phyloP scores from a whole-genome alignment of 1,284 basidiomycete species.

The Cutaneotrichosporon spelunceum region DNA sequence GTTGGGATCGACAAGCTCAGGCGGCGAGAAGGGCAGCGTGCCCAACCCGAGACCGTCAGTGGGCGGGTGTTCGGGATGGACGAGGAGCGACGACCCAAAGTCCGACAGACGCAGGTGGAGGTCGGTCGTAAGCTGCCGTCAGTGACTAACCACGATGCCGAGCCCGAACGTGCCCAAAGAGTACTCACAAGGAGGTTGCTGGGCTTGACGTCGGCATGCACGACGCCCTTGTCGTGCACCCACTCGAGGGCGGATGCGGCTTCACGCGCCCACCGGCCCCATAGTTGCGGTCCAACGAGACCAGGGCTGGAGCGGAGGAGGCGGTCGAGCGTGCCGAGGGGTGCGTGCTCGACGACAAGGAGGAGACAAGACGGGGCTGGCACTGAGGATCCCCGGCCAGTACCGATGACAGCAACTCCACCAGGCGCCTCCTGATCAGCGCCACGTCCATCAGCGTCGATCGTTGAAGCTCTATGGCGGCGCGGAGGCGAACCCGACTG shows the following conservation, averaged over 20 bases:
- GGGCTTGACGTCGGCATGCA: slow-evolving; percentile 56
- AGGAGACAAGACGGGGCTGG: slow-evolving; percentile 29
- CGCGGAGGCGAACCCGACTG: neutral
- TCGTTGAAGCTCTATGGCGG: slow-evolving; percentile 15
- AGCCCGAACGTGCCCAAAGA: neutral
- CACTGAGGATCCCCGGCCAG: neutral
- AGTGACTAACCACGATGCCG: neutral
- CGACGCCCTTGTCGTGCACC: slow-evolving; percentile 51
- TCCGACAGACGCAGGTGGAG: slow-evolving; percentile 53
- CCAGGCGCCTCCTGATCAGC: neutral
- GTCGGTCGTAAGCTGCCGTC: slow-evolving; percentile 41
- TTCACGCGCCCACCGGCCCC: slow-evolving; percentile 51
- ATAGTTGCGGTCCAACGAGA: slow-evolving; percentile 41
- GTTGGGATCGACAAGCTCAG: slow-evolving; percentile 53
- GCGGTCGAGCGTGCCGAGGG: slow-evolving; percentile 48
- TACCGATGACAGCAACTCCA: neutral
- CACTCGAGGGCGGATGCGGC: slow-evolving; percentile 49
- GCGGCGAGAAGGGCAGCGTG: slow-evolving; percentile 55
- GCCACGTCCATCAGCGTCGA: slow-evolving; percentile 10
- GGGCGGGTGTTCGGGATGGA: slow-evolving; percentile 49
- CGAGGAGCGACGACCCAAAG: slow-evolving; percentile 54
- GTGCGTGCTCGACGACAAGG: slow-evolving; percentile 51
- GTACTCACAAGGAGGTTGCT: slow-evolving; percentile 44
- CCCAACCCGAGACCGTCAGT: slow-evolving; percentile 54
- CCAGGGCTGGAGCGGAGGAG: slow-evolving; percentile 48